Conservation (phyloP, 2,329 filamentous ascomycete genomes). For the Aspergillus eucalypticola region DNA sequence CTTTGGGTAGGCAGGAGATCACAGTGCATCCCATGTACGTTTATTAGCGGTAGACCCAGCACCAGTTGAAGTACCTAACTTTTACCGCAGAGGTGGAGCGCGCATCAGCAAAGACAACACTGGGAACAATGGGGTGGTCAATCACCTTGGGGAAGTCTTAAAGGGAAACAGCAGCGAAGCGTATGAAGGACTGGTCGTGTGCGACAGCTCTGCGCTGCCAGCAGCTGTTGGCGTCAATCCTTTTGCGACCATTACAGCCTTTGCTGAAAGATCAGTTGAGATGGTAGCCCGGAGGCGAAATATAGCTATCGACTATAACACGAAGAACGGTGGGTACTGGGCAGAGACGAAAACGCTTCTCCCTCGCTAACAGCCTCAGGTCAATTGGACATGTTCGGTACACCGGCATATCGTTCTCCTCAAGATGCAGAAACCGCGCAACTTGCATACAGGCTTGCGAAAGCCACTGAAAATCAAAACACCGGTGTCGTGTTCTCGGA, state of each 20-base stretch:
- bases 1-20: constrained; percentile 1
- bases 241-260: constrained; percentile 67
- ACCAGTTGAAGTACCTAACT: constrained; percentile 44
- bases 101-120: constrained; percentile 63
- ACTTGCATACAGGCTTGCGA: not conserved
- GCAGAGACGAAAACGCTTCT: not conserved
- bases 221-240: constrained; percentile 56
- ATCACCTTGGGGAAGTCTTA: constrained; percentile 64
- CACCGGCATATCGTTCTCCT: not conserved
- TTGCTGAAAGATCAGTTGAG: constrained; percentile 65
- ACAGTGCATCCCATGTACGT: not conserved
- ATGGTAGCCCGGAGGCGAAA: constrained; percentile 46
- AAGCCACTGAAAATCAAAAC: constrained; percentile 6
- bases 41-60: too few species aligned
- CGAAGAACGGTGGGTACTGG: constrained; percentile 11
- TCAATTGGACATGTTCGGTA: constrained; percentile 9
- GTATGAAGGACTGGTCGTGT: constrained; percentile 61
- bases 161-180: constrained; percentile 53
- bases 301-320: constrained; percentile 47
- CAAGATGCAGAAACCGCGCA: not conserved
- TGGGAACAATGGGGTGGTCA: constrained; percentile 59
- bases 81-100: constrained; percentile 67
- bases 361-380: not conserved
- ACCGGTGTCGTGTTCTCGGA: constrained; percentile 3
- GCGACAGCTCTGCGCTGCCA: constrained; percentile 63